Percentiles rank a stretch among this genome's conserved stretches.
Conservation (phyloP, 2,329 filamentous ascomycete species). For the Penicillium capsulatum region DNA sequence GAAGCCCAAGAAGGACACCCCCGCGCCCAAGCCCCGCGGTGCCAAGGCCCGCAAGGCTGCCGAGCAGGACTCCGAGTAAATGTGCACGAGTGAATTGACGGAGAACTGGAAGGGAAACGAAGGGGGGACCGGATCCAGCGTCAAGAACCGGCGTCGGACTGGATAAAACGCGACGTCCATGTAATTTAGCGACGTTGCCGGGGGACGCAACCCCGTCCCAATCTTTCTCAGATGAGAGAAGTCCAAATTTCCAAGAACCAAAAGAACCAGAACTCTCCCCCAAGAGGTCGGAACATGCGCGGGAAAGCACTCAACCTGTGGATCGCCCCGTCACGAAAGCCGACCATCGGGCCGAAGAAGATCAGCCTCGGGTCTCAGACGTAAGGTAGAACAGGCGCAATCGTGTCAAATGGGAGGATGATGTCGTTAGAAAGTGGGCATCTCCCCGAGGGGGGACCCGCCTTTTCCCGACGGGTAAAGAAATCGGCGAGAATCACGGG, state of each 20-base stretch:
- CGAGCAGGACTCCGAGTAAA: conserved; percentile 37
- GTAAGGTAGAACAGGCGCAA: neutral
- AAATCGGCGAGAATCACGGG: conserved; percentile 12
- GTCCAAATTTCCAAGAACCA: conserved; percentile 6
- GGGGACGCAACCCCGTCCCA: conserved; percentile 7
- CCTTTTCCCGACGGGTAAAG: conserved; percentile 33
- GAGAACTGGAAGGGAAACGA: conserved; percentile 4
- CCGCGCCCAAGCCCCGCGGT: conserved; percentile 72
- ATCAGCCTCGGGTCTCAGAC: conserved; percentile 1
- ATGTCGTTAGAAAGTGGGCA: conserved; percentile 15
- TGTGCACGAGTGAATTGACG: conserved; percentile 6
- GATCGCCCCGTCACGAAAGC: conserved; percentile 6
- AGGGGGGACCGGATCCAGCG: conserved; percentile 4
- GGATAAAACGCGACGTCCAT: conserved; percentile 26
- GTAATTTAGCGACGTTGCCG: conserved; percentile 30
- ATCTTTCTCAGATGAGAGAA: conserved; percentile 14
- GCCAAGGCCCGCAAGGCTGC: conserved; percentile 70
- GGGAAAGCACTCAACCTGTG: conserved; percentile 20
- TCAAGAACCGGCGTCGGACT: conserved; percentile 19
- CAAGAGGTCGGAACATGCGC: no score
- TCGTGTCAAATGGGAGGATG: conserved; percentile 1
- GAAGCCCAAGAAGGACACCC: conserved; percentile 69
- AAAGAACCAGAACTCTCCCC: no score
- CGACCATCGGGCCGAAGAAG: conserved; percentile 27
- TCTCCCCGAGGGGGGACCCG: conserved; percentile 14